Conservation (phyloP, 768 basidiomycete genomes). For the Hebeloma cylindrosporum region DNA sequence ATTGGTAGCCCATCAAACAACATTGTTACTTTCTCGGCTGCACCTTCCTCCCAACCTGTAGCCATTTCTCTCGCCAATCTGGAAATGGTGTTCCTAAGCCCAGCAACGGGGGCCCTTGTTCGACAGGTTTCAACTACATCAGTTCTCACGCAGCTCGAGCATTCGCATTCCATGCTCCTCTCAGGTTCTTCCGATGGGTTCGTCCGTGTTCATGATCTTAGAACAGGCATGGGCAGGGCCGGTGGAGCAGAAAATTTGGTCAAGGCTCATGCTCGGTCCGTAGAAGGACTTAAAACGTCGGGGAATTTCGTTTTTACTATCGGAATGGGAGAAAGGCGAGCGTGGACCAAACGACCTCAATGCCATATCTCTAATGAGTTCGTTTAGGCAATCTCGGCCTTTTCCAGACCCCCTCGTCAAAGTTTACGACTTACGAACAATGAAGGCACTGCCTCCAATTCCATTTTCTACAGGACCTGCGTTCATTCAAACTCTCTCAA, state of each 20-base stretch:
- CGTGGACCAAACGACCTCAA: not conserved
- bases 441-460: slow-evolving; percentile 81
- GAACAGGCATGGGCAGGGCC: slow-evolving; percentile 54
- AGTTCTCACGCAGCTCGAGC: slow-evolving; percentile 61
- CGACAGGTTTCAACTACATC: slow-evolving; percentile 60
- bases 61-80: slow-evolving; percentile 59
- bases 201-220: slow-evolving; percentile 69
- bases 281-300: slow-evolving; percentile 77
- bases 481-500: slow-evolving; percentile 80
- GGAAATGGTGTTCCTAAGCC: slow-evolving; percentile 70
- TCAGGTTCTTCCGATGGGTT: slow-evolving; percentile 75
- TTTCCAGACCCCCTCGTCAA: slow-evolving; percentile 91
- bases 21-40: slow-evolving; percentile 45
- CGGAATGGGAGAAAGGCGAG: slow-evolving; percentile 83
- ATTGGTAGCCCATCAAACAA: slow-evolving; percentile 31
- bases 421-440: slow-evolving; percentile 83
- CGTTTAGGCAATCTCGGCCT: slow-evolving; percentile 76
- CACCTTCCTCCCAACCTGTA: slow-evolving; percentile 52
- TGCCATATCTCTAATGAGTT: not conserved
- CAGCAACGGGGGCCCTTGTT: slow-evolving; percentile 65
- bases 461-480: slow-evolving; percentile 86
- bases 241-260: slow-evolving; percentile 53
- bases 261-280: slow-evolving; percentile 78
- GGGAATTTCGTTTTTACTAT: slow-evolving; percentile 86
- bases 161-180: slow-evolving; percentile 61